Base-by-base conservation (phyloP, 2,329 filamentous ascomycete genomes). In the Colletotrichum liriopes region DNA sequence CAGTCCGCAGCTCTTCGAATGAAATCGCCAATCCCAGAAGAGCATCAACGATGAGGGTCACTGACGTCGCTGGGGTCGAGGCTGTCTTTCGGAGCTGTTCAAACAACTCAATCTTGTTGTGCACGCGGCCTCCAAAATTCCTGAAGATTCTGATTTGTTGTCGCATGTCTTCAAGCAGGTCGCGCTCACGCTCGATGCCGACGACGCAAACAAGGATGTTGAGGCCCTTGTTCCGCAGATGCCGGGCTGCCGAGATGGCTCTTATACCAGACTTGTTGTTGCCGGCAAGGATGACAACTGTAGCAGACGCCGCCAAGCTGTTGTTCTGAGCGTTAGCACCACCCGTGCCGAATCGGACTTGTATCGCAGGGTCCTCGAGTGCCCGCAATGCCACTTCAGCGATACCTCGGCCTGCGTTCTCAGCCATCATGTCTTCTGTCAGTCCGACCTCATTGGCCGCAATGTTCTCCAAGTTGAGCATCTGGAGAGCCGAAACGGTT, bases 381-480 rank as follows among this genome's bases (percentile, higher is more conserved):
- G 94, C 90, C 61, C 86, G 88, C 65, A 97, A 86, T 0, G 94
- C 92, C 37, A 95, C 93, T 82, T 98, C 93, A 5, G 95, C 95
- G 73, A 98, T 94, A 54, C 94, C 94, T 35, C 96, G 91, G 23
- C 94, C 96, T 1, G 95, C 93, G 79, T 96, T 98, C 79, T 98
- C 96, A 0, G 94, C 92, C 85, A 98, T 94, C 81, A 98, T 92
- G 65, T 96, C 94, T 79, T 97, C 94, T 0, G 92, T 93, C 58
- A 98, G 86, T 6, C 95, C 95, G 69, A 97, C 90, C 75, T 98
- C 95, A 52, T 94, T 93, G 72, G 95, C 92, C 0, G 95, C 95
- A 67, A 97, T 93, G 77, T 96, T 95, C 82, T 98, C 96, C 1
- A 98, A 89, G 74, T 96, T 96, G 37, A 97, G 89, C 90, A 98